phyloP scores from a whole-genome alignment of 2,329 filamentous ascomycete genomes.

The Escovopsis sp. region DNA sequence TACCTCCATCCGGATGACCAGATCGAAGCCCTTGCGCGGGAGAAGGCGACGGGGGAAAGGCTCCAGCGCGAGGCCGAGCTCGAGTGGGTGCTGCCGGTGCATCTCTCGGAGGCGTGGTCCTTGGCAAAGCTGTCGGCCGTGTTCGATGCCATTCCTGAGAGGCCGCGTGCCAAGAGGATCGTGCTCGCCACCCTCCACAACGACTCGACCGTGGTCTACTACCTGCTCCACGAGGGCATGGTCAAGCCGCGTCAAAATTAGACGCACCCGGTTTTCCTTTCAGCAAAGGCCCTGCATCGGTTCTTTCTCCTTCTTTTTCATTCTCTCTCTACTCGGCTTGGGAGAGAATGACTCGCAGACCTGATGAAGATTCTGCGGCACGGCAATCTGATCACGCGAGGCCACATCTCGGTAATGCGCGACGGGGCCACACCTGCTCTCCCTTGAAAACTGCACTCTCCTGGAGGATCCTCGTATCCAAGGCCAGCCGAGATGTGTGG shows the following conservation, averaged over 20 bases:
- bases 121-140: constrained; percentile 49
- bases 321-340: background rate
- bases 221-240: constrained; percentile 72
- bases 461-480: too few species aligned
- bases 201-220: constrained; percentile 74
- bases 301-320: background rate
- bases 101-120: constrained; percentile 58
- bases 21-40: constrained; percentile 51
- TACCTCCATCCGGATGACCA: constrained; percentile 77
- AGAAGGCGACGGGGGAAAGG: constrained; percentile 30
- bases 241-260: constrained; percentile 76
- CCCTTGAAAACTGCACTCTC: too few species aligned
- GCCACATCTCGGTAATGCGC: too few species aligned
- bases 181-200: constrained; percentile 62
- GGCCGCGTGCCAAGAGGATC: constrained; percentile 45
- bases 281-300: background rate
- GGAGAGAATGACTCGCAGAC: too few species aligned
- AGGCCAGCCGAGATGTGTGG: too few species aligned
- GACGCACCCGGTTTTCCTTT: constrained; percentile 8
- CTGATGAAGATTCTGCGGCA: too few species aligned
- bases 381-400: too few species aligned
- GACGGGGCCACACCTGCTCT: too few species aligned
- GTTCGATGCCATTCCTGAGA: constrained; percentile 46
- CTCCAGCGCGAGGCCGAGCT: constrained; percentile 37
- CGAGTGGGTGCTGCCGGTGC: constrained; percentile 66